Evolutionary conservation across 176 grass and related monocot species (phyloP).

Genomic region (Bromus sterilis): DNA sequence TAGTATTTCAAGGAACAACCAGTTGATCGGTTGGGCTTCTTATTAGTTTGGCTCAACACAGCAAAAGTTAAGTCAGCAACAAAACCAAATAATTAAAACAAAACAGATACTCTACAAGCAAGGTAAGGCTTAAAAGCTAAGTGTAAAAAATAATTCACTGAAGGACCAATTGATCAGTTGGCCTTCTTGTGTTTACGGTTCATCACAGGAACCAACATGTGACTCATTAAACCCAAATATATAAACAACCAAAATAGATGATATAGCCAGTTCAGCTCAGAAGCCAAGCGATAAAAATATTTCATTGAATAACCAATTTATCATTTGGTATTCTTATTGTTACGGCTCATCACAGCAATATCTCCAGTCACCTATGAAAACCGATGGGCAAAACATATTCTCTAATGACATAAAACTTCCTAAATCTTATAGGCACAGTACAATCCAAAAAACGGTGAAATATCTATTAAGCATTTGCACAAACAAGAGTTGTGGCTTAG

Average conservation of each 20-base stretch:
- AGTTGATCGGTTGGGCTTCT: slow-evolving; percentile 43
- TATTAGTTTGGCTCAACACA: slow-evolving; percentile 70
- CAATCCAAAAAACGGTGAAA: neutral
- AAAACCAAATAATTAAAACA: neutral
- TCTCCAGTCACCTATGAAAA: neutral
- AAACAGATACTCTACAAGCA: neutral
- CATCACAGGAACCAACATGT: slow-evolving; percentile 68
- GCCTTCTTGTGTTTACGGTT: slow-evolving; percentile 52
- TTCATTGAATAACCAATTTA: slow-evolving; percentile 57
- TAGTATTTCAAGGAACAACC: slow-evolving; percentile 56
- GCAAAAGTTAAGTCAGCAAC: neutral
- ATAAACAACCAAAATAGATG: neutral
- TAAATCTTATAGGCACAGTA: no score
- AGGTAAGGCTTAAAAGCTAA: slow-evolving; percentile 70
- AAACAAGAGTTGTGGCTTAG: neutral
- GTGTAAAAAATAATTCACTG: slow-evolving; percentile 61
- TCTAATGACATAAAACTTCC: neutral
- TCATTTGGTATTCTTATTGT: slow-evolving; percentile 38
- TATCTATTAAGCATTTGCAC: neutral
- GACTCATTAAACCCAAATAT: neutral
- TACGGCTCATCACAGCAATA: slow-evolving; percentile 65
- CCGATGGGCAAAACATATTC: neutral
- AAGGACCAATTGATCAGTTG: slow-evolving; percentile 43
- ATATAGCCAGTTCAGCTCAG: slow-evolving; percentile 28
- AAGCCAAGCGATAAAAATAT: slow-evolving; percentile 84